Evolutionary conservation across 2,329 filamentous ascomycete genomes (phyloP).

Genomic region (Myriosclerotinia curreyana): DNA sequence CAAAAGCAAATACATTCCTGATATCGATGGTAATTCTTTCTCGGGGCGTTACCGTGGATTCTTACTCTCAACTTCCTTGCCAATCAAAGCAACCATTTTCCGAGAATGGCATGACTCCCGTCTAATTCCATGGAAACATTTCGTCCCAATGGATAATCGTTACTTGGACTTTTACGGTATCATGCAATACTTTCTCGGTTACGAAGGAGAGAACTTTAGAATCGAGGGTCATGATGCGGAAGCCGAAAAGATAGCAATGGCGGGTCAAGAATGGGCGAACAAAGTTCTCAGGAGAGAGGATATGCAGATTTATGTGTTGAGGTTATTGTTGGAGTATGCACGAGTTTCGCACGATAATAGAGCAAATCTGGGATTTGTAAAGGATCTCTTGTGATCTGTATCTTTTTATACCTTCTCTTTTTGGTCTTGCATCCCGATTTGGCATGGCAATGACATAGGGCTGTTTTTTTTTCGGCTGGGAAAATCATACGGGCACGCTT

Average conservation of each 20-base stretch:
- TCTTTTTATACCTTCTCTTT: neutral
- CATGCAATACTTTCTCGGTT: constrained; percentile 72
- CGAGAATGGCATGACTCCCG: constrained; percentile 78
- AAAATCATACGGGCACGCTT: neutral
- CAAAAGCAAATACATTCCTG: constrained; percentile 65
- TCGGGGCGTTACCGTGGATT: constrained; percentile 69
- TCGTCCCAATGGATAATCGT: constrained; percentile 75
- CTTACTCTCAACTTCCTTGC: constrained; percentile 64
- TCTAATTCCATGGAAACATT: constrained; percentile 75
- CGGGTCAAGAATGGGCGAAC: constrained; percentile 69
- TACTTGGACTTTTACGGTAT: constrained; percentile 71
- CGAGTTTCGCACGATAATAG: constrained; percentile 40
- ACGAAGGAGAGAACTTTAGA: constrained; percentile 44
- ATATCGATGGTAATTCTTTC: constrained; percentile 74
- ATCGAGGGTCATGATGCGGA: constrained; percentile 46
- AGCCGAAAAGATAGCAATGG: constrained; percentile 62
- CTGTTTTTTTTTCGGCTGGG: neutral
- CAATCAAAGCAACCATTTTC: constrained; percentile 76
- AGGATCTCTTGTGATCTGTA: constrained; percentile 31
- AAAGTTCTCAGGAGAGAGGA: constrained; percentile 69
- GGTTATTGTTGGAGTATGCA: constrained; percentile 64
- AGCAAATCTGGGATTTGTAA: constrained; percentile 39
- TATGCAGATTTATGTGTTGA: constrained; percentile 59
- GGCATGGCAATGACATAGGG: neutral
- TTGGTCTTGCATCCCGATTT: neutral